Base-by-base conservation (phyloP, 768 basidiomycete species). In the Amyloporia xantha region DNA sequence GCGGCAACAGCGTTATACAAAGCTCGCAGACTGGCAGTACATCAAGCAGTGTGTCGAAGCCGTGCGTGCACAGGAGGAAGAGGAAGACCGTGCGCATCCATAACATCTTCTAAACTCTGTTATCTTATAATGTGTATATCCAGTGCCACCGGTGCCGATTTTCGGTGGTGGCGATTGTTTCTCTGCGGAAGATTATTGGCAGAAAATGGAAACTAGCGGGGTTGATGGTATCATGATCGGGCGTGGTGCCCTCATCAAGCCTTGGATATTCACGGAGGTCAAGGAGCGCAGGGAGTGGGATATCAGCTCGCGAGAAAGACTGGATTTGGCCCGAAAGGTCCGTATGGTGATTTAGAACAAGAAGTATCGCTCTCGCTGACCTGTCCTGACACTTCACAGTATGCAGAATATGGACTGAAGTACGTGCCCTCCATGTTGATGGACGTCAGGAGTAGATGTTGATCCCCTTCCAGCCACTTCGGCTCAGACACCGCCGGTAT, bases 91-190 rank as follows among this genome's bases (percentile, higher is more conserved):
- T 88, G 57, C 50, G 82, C 73, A 5, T 27, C 25, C 26, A n/a
- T n/a, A n/a, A n/a, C n/a, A n/a, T n/a, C 33, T 7, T 48, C 54
- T 4, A 27, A 51, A n/a, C 52, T 57, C 20, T 48, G 51, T 11
- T 33, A 23, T n/a, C 45, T 23, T 49, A 37, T 24, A n/a, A 36
- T 21, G n/a, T n/a, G 42, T 5, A 40, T n/a, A 3, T n/a, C 21
- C 54, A 89, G 87, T 94, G 12, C 74, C 83, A 0, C 78, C 86
- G 0, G 74, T 97, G n/a, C 94, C 94, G 0, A 93, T 99, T 39
- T 95, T 97, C 54, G 96, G 96, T 6, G 92, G 92, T 23, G 96
- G 96, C 0, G 96, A 99, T 62, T 89, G 86, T 55, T 99, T 88
- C 71, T 94, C 92, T 2, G 81, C 88, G 4, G 72, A 86, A 50